phyloP scores from a whole-genome alignment of 179 eudicot species.

The Pouteria campechiana region DNA sequence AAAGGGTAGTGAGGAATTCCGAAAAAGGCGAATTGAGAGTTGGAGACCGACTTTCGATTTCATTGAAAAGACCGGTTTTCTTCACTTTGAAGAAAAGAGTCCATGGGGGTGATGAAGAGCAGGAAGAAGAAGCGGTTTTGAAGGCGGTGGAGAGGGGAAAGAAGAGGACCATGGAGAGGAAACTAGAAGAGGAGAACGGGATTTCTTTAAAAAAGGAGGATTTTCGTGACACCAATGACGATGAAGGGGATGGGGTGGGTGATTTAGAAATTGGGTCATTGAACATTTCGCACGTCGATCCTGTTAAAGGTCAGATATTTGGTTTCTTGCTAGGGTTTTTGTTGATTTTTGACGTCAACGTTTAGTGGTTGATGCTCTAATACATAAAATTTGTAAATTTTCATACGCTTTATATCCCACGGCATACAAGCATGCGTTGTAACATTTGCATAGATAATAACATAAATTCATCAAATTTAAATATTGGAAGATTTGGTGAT shows the following conservation, averaged over 20 bases:
- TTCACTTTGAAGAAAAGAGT: slow-evolving; percentile 25
- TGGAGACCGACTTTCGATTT: slow-evolving; percentile 60
- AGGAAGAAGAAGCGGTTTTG: slow-evolving; percentile 5
- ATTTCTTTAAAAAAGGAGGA: too few relatives aligned
- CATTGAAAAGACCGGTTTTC: slow-evolving; percentile 49
- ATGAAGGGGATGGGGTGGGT: slow-evolving; percentile 16
- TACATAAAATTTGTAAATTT: too few relatives aligned
- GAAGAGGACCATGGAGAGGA: slow-evolving; percentile 34
- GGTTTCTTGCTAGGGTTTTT: neutral
- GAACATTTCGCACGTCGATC: slow-evolving; percentile 50
- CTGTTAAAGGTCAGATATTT: slow-evolving; percentile 53
- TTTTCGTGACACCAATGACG: too few relatives aligned
- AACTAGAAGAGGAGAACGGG: too few relatives aligned
- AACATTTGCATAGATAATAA: neutral
- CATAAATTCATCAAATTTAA: neutral
- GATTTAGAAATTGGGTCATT: slow-evolving; percentile 28
- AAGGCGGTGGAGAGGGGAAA: slow-evolving; percentile 14
- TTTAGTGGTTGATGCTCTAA: neutral
- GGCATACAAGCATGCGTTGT: neutral
- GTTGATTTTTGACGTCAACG: neutral
- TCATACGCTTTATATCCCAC: neutral
- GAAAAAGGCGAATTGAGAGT: slow-evolving; percentile 44
- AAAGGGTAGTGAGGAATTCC: slow-evolving; percentile 32
- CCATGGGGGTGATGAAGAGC: slow-evolving; percentile 12
- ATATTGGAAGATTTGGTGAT: too few relatives aligned